Base-by-base conservation (phyloP, 495 filamentous ascomycete genomes). In the Penicillium goetzii region DNA sequence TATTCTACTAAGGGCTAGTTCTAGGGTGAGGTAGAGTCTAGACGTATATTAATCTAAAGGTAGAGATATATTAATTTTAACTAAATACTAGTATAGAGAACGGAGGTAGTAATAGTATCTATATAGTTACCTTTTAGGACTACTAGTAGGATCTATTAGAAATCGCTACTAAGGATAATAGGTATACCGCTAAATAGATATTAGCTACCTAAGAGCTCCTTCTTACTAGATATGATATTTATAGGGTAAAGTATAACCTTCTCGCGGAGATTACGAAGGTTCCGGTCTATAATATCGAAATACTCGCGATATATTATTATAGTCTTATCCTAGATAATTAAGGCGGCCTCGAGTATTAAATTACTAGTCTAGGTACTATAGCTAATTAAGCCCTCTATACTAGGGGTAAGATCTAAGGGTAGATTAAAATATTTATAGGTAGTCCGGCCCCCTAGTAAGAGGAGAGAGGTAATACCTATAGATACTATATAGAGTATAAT, bases 241-340 rank as follows among this genome's bases (percentile, higher is more conserved):
- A 10, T 14, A 14, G 40, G 40, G 11, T 17, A 43, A 10, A 43
- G 40, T 4, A 43, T 43, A 14, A 43, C 11, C 4, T 14, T 10
- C 19, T 17, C 19, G 3, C 19, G 19, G 19, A 43, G 12, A 43
- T 43, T 19, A 17, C 19, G 19, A 3, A 43, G 40, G 19, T 43
- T 43, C 19, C 40, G 12, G 19, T 43, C 40, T 43, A 43, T 14
- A 43, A 43, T 43, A 43, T 43, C 19, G 11, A 43, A 43, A 10
- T 43, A 14, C 40, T 43, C 19, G 3, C 11, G 4, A 43, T 43
- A 43, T 43, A 43, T 43, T 43, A 43, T 43, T 5, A 14, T 43
- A 43, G 40, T 43, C 19, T 43, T 43, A 43, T 43, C 40, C 40
- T 43, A 43, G 11, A 43, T 43, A 43, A 43, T 43, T 5, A 43